Evolutionary conservation across 2,329 filamentous ascomycete genomes (phyloP).

Genomic region (Aspergillus eucalypticola): DNA sequence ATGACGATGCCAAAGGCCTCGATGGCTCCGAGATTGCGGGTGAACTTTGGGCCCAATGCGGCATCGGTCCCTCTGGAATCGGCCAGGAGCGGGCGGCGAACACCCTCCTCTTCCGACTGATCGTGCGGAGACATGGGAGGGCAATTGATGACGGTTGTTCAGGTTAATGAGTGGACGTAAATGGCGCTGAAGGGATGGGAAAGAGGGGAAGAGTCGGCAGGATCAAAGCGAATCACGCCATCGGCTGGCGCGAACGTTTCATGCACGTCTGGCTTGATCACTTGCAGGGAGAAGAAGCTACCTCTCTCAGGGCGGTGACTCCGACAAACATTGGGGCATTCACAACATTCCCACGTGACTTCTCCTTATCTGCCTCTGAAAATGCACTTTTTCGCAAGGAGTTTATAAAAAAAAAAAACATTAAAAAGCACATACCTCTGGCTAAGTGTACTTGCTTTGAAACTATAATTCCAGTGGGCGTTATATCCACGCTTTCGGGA

Average conservation of each 20-base stretch:
- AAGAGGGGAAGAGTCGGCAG: background rate
- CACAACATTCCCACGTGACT: too few species aligned
- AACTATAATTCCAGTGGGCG: too few species aligned
- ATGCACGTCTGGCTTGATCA: too few species aligned
- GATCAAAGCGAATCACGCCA: constrained; percentile 1
- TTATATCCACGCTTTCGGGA: too few species aligned
- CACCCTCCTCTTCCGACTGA: background rate
- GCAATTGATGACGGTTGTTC: background rate
- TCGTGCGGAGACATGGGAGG: background rate
- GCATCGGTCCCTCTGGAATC: background rate
- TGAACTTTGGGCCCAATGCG: constrained; percentile 9
- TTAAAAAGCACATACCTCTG: too few species aligned
- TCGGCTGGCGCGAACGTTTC: background rate
- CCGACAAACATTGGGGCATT: too few species aligned
- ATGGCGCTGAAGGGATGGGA: background rate
- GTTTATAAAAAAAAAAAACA: too few species aligned
- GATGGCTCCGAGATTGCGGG: constrained; percentile 17
- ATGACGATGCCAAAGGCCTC: constrained; percentile 23
- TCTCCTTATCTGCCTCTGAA: too few species aligned
- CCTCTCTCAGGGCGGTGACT: too few species aligned
- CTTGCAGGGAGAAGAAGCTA: too few species aligned
- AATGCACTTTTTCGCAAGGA: too few species aligned
- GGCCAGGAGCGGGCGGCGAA: background rate
- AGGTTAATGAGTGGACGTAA: background rate
- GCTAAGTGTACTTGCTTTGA: too few species aligned